Conservation (phyloP, 1,284 basidiomycete genomes). For the Microbotryomycetes sp. region DNA sequence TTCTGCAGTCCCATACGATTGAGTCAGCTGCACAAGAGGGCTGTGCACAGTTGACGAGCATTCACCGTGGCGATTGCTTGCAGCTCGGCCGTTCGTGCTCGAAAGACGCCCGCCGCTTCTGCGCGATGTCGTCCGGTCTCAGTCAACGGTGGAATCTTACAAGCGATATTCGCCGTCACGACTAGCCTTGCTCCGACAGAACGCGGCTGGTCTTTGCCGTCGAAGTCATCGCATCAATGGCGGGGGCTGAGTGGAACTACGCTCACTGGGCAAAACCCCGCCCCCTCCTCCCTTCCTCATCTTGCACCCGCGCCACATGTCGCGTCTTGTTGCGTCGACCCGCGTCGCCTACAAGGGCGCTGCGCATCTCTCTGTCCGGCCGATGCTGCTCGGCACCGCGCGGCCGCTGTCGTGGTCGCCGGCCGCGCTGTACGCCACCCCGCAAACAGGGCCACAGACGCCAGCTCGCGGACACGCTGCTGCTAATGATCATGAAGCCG, state of each 20-base stretch:
- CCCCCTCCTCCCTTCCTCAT: conserved; percentile 1
- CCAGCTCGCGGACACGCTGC: background rate
- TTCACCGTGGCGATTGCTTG: conserved; percentile 63
- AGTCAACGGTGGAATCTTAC: no score
- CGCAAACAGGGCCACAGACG: conserved; percentile 31
- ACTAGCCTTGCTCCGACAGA: background rate
- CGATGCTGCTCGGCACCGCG: conserved; percentile 1
- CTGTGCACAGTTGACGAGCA: background rate
- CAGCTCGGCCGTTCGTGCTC: conserved; percentile 58
- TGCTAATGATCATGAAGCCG: conserved; percentile 15
- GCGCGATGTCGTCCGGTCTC: no score
- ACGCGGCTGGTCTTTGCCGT: background rate
- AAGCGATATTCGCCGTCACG: no score
- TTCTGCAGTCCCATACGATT: conserved; percentile 47
- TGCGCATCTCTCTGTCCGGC: background rate
- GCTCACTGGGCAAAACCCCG: background rate
- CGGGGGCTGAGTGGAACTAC: background rate
- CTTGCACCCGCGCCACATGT: background rate
- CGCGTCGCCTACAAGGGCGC: background rate
- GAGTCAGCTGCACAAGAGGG: background rate
- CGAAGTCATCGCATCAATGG: background rate
- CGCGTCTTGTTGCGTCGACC: background rate
- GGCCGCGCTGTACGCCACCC: conserved; percentile 31
- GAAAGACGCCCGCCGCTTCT: conserved; percentile 14
- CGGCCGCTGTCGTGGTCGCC: conserved; percentile 34